phyloP scores from a whole-genome alignment of 2,329 filamentous ascomycete species.

The Talaromyces atroroseus region DNA sequence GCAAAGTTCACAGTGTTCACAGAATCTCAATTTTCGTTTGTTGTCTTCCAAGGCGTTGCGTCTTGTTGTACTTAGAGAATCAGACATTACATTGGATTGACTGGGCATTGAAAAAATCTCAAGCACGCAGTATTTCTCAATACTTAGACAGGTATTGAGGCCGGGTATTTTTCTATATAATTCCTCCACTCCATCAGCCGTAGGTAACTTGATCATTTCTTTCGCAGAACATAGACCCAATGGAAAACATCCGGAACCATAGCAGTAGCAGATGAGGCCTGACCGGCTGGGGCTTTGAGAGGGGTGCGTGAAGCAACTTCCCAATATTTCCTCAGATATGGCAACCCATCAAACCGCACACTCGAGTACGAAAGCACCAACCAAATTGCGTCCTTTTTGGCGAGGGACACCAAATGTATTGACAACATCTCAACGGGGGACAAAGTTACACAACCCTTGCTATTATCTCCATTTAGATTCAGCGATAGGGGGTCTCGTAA shows the following conservation, averaged over 20 bases:
- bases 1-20: not conserved
- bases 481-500: not conserved
- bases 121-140: not conserved
- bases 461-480: constrained; percentile 1
- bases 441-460: constrained; percentile 14
- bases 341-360: constrained; percentile 27
- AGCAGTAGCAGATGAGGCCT: constrained; percentile 21
- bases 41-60: not conserved
- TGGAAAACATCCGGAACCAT: constrained; percentile 31
- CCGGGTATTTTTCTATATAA: not conserved
- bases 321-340: constrained; percentile 24
- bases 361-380: constrained; percentile 30
- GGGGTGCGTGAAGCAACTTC: constrained; percentile 23
- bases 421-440: constrained; percentile 31
- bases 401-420: constrained; percentile 28
- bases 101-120: not conserved
- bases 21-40: not conserved
- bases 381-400: constrained; percentile 25
- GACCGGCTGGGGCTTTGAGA: constrained; percentile 28
- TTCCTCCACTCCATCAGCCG: not conserved
- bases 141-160: not conserved
- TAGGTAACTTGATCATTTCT: constrained; percentile 6
- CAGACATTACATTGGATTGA: not conserved
- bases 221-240: constrained; percentile 29
- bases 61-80: not conserved